phyloP scores from a whole-genome alignment of 1,139 yeast species.

The Lodderomyces beijingensis region DNA sequence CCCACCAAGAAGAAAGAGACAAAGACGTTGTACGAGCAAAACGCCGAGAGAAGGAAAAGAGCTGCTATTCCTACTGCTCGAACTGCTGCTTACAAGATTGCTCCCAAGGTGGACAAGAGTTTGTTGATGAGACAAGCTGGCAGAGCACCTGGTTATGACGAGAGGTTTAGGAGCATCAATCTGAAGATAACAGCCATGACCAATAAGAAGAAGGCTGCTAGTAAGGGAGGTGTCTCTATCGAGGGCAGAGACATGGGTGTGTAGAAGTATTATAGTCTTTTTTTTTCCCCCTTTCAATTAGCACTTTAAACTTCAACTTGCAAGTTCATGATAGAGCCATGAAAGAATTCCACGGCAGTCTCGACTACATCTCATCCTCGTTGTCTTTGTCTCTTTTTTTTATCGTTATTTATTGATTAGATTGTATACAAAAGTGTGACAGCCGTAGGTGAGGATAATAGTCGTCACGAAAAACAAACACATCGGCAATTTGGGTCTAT shows the following conservation, averaged over 20 bases:
- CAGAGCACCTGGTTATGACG: conserved; percentile 60
- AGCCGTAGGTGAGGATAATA: no score
- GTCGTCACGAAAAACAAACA: no score
- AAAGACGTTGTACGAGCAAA: conserved; percentile 74
- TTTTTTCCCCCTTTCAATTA: background rate
- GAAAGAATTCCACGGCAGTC: no score
- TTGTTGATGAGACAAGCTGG: conserved; percentile 36
- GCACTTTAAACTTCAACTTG: background rate
- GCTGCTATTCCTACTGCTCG: conserved; percentile 93
- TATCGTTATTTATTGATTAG: background rate
- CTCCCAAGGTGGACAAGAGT: conserved; percentile 67
- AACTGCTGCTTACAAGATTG: conserved; percentile 84
- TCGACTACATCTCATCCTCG: no score
- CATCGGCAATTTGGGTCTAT: no score
- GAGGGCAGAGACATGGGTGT: conserved; percentile 64
- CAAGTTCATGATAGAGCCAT: background rate
- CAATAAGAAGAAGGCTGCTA: conserved; percentile 41
- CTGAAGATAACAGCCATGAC: conserved; percentile 49
- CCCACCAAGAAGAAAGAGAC: conserved; percentile 36
- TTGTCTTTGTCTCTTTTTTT: background rate
- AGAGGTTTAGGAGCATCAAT: conserved; percentile 70
- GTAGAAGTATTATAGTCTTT: conserved; percentile 2
- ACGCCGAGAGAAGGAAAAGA: conserved; percentile 88
- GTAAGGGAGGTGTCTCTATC: conserved; percentile 72
- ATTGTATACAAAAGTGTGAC: background rate